Conservation (phyloP, 1,284 basidiomycete genomes). For the Ceratobasidium sp. region DNA sequence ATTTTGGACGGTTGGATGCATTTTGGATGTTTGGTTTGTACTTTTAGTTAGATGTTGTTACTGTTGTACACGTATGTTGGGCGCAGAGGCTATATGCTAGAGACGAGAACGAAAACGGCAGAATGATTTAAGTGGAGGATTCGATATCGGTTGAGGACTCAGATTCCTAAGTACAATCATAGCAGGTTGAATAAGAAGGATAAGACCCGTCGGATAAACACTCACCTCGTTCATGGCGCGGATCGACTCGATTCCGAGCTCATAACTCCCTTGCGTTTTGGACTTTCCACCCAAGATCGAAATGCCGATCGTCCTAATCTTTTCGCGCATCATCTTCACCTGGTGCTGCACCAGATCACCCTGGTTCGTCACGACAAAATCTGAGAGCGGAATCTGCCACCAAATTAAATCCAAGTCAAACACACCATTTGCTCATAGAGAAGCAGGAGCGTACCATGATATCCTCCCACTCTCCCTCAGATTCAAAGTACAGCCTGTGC, state of each 20-base stretch:
- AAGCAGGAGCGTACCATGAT: conserved; percentile 67
- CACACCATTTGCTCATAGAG: conserved; percentile 29
- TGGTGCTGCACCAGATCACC: conserved; percentile 75
- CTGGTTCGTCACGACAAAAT: conserved; percentile 84
- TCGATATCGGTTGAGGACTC: background rate
- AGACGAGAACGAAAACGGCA: background rate
- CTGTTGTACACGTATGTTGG: conserved; percentile 31
- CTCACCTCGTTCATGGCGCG: conserved; percentile 64
- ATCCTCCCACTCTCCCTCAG: conserved; percentile 82
- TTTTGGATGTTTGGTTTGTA: conserved; percentile 12
- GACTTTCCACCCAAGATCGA: conserved; percentile 83
- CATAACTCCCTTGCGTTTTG: conserved; percentile 73
- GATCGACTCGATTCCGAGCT: conserved; percentile 78
- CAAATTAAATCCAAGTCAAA: background rate
- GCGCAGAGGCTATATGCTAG: conserved; percentile 13
- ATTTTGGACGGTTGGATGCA: conserved; percentile 23
- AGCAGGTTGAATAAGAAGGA: background rate
- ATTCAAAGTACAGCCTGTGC: conserved; percentile 82
- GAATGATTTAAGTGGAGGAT: background rate
- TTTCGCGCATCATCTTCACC: conserved; percentile 78
- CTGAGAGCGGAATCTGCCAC: conserved; percentile 77
- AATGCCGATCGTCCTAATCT: conserved; percentile 82
- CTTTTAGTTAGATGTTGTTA: conserved; percentile 29
- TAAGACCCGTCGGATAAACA: background rate
- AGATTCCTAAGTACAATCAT: background rate